Evolutionary conservation across 2,329 filamentous ascomycete genomes (phyloP), one percentile per base, ranked within the genome.

Genomic region (Claviceps humidiphila): DNA sequence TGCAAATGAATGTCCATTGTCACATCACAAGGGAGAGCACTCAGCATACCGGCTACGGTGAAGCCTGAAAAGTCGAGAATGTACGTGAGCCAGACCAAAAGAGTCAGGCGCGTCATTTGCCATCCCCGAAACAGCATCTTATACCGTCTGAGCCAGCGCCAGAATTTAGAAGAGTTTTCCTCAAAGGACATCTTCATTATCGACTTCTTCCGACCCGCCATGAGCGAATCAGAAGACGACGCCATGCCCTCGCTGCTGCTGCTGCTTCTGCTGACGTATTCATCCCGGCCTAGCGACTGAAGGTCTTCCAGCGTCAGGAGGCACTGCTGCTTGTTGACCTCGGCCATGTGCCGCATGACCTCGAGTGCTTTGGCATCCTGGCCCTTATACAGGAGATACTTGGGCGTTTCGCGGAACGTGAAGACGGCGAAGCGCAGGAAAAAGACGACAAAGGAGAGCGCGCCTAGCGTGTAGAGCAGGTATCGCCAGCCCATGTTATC

Each of bases 401-500:
- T 71, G 20, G 72, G 74, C 1, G 71, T 72, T 59, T 74, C 73
- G 38, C 63, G 68, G 43, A 76, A 70, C n/a, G 64, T 66, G 52
- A 77, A 74, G n/a, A 72, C 53, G 43, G 72, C 63, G 42, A 72
- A 70, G 1, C 74, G 72, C 9, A 74, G 59, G 20, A 73, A 48
- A 46, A 71, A 73, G 45, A 76, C 64, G 2, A 63, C 53, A 0
- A 76, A 61, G 0, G 72, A 71, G 6, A 76, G 60, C 0, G 60
- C 69, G 0, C 73, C 74, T 4, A 75, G 66, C 0, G 71, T 68
- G 42, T 70, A 70, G 38, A 74, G 61, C 20, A 74, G 65, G 38
- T 74, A 75, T 6, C 74, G 64, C 69, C 74, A 77, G n/a, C 74
- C 74, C 71, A 72, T 73, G 57, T 77, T 77, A 24, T 67, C 62